A percentile compares a stretch with the other conserved stretches of the same genome.
Conservation (phyloP, 768 basidiomycete genomes). For the Chalciporus chontae region DNA sequence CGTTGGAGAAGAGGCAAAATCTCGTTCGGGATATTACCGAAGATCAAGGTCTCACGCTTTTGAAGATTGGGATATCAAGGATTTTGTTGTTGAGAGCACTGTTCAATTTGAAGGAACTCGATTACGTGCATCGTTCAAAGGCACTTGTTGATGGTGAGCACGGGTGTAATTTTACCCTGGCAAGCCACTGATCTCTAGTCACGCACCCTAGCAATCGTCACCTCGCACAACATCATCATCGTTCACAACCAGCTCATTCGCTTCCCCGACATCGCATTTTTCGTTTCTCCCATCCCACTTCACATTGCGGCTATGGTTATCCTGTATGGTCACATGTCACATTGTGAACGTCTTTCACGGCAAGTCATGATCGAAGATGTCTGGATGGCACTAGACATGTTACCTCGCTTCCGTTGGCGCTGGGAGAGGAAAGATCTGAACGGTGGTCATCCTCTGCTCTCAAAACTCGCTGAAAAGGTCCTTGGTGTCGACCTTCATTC, state of each 20-base stretch:
- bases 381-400: constrained; percentile 84
- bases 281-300: constrained; percentile 83
- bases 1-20: constrained; percentile 57
- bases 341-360: constrained; percentile 61
- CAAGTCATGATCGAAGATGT: constrained; percentile 76
- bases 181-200: constrained; percentile 3
- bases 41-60: constrained; percentile 75
- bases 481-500: constrained; percentile 70
- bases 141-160: constrained; percentile 75
- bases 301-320: constrained; percentile 93
- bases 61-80: constrained; percentile 80
- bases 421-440: constrained; percentile 84
- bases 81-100: constrained; percentile 75
- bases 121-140: constrained; percentile 59
- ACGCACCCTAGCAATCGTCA: constrained; percentile 60
- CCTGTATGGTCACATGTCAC: constrained; percentile 81
- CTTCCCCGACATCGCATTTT: constrained; percentile 85
- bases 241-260: constrained; percentile 80
- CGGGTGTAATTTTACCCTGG: not conserved
- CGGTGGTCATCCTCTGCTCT: constrained; percentile 80
- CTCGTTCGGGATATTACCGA: constrained; percentile 74
- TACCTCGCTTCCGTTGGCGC: constrained; percentile 87
- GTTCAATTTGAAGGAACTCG: constrained; percentile 72
- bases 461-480: constrained; percentile 76
- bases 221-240: constrained; percentile 84